phyloP scores from a whole-genome alignment of 2,329 filamentous ascomycete genomes.

The Aplosporella prunicola region DNA sequence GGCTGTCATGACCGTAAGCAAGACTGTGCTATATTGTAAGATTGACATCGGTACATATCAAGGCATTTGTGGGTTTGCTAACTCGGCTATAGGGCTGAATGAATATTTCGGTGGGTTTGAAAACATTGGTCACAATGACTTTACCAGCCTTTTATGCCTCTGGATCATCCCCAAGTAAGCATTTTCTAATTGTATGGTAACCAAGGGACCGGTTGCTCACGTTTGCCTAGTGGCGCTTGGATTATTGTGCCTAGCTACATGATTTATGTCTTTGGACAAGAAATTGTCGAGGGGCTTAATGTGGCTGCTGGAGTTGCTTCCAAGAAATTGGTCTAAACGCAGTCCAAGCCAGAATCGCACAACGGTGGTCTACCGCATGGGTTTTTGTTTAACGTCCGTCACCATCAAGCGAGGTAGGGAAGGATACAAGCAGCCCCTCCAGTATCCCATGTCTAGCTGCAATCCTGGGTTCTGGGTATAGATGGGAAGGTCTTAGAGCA shows the following conservation, averaged over 20 bases:
- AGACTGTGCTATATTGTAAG: conserved; percentile 59
- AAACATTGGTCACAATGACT: conserved; percentile 54
- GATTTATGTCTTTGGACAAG: conserved; percentile 48
- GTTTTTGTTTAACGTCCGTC: too few relatives aligned
- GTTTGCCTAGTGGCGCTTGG: conserved; percentile 49
- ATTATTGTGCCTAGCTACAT: conserved; percentile 55
- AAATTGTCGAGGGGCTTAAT: conserved; percentile 52
- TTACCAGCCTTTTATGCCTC: conserved; percentile 43
- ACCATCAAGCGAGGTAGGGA: too few relatives aligned
- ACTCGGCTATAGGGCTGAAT: conserved; percentile 52
- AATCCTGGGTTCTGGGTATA: too few relatives aligned
- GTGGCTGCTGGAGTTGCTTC: conserved; percentile 25
- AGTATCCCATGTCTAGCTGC: too few relatives aligned
- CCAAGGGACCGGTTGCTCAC: conserved; percentile 14
- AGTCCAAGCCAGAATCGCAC: too few relatives aligned
- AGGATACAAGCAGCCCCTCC: too few relatives aligned
- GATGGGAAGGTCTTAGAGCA: too few relatives aligned
- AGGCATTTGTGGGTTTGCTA: too few relatives aligned
- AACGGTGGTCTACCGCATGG: too few relatives aligned
- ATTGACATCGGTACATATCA: too few relatives aligned
- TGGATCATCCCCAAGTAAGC: conserved; percentile 61
- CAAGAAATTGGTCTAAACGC: conserved; percentile 16
- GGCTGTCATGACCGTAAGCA: conserved; percentile 55
- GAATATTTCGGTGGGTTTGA: conserved; percentile 52
- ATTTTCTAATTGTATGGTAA: not conserved